Conservation (phyloP, 345 rosid species). For the Durio zibethinus region DNA sequence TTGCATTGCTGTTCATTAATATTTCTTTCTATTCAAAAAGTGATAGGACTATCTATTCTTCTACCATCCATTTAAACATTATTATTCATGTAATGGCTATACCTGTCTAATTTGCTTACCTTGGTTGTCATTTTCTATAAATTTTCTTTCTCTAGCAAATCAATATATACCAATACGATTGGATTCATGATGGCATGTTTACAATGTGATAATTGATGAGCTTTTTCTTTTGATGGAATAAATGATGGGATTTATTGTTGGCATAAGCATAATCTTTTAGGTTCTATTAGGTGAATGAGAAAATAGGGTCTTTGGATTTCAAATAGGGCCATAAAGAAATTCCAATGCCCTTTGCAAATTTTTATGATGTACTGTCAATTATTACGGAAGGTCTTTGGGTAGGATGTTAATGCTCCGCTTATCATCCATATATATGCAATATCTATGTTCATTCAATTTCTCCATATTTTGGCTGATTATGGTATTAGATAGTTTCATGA, state of each 20-base stretch:
- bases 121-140: neutral
- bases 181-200: neutral
- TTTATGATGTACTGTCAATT: neutral
- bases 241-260: slow-evolving; percentile 2
- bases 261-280: neutral
- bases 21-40: neutral
- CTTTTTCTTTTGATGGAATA: neutral
- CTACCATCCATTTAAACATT: neutral
- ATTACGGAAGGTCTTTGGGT: neutral
- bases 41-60: neutral
- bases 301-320: neutral
- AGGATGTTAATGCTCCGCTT: neutral
- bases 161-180: neutral
- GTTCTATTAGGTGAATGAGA: neutral
- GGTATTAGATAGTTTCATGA: neutral
- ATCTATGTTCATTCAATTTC: neutral
- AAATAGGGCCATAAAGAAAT: neutral
- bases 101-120: neutral
- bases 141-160: neutral
- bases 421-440: neutral
- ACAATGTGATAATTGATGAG: neutral
- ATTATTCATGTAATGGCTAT: neutral
- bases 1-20: slow-evolving; percentile 20
- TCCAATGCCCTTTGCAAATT: neutral
- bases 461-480: neutral